Evolutionary conservation across 1,284 basidiomycete genomes (phyloP), one percentile per base, ranked within the genome.

Genomic region (Ceratobasidium sp.): DNA sequence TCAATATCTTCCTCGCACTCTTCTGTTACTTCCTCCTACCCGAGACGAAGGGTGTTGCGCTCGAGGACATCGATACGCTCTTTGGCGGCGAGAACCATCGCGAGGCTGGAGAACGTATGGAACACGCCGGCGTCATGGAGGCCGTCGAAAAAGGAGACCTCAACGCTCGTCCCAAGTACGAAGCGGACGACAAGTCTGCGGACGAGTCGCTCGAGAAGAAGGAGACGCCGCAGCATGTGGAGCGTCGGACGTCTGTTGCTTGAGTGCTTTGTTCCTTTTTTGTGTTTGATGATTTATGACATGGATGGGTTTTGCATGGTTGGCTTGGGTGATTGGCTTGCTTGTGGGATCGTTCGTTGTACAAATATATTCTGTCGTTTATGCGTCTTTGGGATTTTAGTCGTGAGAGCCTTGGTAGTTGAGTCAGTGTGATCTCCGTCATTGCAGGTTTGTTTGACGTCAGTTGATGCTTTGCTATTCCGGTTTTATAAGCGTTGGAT

Each of bases 21-120:
- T 70, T 70, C 44, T 70, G 66, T 54, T 70, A 70, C 66, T 70
- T 70, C 28, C 54, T 70, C 50, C 54, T 70, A 9, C 66, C 66
- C 44, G 66, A 70, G 44, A 70, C 66, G 43, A 57, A 58, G 41
- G 66, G 66, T 35, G 54, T 70, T 13, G 38, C 66, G 23, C 54
- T 70, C 21, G 66, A 70, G n/a, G 66, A 70, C 44, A 70, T 70
- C 54, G 66, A 70, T 21, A 58, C 66, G 23, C 49, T 70, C 38
- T 70, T 70, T 30, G 66, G 66, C 26, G 66, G 66, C 32, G 41
- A 70, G 66, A 70, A 70, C 66, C 66, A 70, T 58, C 66, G 66
- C 26, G 66, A 70, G 44, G 66, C 66, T 32, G 66, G 66, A 1
- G 66, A 70, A 30, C 66, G 66, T n/a, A 70, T 70, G 66, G 66